Percentiles rank a stretch among this genome's conserved stretches.
Conservation (phyloP, 805 yeast species). For the Millerozyma miso region DNA sequence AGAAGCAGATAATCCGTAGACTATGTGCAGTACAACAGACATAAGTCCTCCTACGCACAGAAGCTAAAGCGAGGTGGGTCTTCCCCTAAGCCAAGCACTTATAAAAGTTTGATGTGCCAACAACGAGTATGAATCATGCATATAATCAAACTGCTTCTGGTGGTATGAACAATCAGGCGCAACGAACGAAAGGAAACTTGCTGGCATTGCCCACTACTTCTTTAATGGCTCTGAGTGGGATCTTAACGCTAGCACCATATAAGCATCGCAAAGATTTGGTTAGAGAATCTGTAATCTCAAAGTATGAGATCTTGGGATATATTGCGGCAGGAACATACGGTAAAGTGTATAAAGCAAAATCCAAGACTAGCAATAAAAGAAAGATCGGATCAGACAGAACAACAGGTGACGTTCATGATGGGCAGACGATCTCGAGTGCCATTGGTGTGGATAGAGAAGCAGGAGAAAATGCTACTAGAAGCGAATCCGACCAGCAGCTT, state of each 20-base stretch:
- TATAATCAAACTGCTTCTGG: not conserved
- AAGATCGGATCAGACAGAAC: not conserved
- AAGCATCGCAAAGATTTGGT: conserved; percentile 54
- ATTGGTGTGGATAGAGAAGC: conserved; percentile 2
- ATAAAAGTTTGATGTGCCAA: no score
- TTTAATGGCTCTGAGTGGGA: conserved; percentile 37
- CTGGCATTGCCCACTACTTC: conserved; percentile 32
- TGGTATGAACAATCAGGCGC: conserved; percentile 6
- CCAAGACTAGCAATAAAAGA: conserved; percentile 21
- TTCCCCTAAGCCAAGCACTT: no score
- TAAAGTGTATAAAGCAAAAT: conserved; percentile 83
- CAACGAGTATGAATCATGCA: not conserved
- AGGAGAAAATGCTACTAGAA: conserved; percentile 4
- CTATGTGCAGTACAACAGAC: no score
- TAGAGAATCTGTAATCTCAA: conserved; percentile 72
- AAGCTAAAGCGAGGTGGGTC: no score
- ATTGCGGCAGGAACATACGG: conserved; percentile 99
- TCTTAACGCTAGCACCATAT: conserved; percentile 40
- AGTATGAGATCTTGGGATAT: conserved; percentile 86
- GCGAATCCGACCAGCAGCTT: conserved; percentile 24
- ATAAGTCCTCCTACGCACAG: no score
- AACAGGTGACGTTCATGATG: conserved; percentile 10
- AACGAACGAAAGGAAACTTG: conserved; percentile 3
- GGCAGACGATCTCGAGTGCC: conserved; percentile 1
- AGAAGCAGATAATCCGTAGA: no score